Conservation (phyloP, 2,329 filamentous ascomycete species). For the Arthrobotrys iridis region DNA sequence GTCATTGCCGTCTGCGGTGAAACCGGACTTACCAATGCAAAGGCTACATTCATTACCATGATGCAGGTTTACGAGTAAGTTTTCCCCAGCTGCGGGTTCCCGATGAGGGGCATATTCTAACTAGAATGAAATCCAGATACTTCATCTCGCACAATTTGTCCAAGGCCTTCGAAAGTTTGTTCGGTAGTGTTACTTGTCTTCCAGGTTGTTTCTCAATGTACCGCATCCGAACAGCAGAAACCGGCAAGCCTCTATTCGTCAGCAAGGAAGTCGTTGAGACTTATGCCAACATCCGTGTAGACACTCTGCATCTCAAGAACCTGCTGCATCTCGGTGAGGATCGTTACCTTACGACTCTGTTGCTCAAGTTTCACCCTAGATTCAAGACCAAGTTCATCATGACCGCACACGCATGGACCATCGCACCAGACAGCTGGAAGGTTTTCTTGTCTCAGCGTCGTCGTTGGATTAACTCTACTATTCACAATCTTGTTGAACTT, state of each 20-base stretch:
- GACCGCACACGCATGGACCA: slow-evolving; percentile 92
- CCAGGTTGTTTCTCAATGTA: slow-evolving; percentile 99
- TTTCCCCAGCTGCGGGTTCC: background rate
- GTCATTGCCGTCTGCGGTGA: slow-evolving; percentile 96
- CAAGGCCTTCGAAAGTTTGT: slow-evolving; percentile 97
- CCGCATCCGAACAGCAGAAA: slow-evolving; percentile 91
- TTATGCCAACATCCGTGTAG: slow-evolving; percentile 92
- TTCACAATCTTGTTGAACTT: slow-evolving; percentile 96
- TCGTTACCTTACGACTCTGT: slow-evolving; percentile 92
- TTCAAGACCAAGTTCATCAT: slow-evolving; percentile 99
- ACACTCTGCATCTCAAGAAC: slow-evolving; percentile 99
- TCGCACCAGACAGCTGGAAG: slow-evolving; percentile 90
- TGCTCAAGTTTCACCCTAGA: slow-evolving; percentile 88
- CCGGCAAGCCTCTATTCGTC: slow-evolving; percentile 94
- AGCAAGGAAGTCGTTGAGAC: slow-evolving; percentile 87
- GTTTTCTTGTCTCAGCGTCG: slow-evolving; percentile 98
- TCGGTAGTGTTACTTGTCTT: slow-evolving; percentile 95
- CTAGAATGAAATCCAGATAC: slow-evolving; percentile 66
- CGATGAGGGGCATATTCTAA: slow-evolving; percentile 18
- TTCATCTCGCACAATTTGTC: slow-evolving; percentile 97
- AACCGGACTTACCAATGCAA: slow-evolving; percentile 90
- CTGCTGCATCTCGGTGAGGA: slow-evolving; percentile 95
- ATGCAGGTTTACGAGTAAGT: slow-evolving; percentile 91
- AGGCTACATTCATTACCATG: slow-evolving; percentile 94
- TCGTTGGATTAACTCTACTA: slow-evolving; percentile 99